Evolutionary conservation across 768 basidiomycete genomes (phyloP), one percentile per base, ranked within the genome.

Genomic region (Coprinellus micaceus): DNA sequence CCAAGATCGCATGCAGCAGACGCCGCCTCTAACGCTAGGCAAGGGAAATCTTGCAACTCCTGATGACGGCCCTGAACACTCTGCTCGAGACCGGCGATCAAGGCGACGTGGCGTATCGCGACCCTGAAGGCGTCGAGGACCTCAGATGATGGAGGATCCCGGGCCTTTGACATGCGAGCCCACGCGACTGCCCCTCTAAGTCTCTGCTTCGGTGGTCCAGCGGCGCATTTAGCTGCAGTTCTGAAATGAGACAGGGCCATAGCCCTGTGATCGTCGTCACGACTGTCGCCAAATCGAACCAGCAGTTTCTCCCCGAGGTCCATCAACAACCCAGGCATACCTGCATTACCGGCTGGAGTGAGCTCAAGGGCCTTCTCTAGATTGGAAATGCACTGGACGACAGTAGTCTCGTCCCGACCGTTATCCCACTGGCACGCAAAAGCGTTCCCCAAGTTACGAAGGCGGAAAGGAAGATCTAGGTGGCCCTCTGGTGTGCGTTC

Each of bases 1-100:
- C 54, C 53, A 5, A 51, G 17, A 28, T 59, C 53, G 29, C 68
- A 64, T 4, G 70, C 70, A 26, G 62, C 62, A 9, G 65, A 60
- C 1, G 66, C 67, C 5, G 71, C 69, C 17, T 46, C 15, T 3
- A 48, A 10, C 2, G 57, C 13, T 1, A 58, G 17, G 25, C 5
- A 13, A 33, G 52, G 47, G 3, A 37, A n/a, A 0, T 41, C 17
- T 7, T 19, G 12, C 13, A 58, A 37, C 9, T 11, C 11, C 3
- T 2, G 3, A 22, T 58, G 45, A 22, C 57, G 52, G 26, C 28
- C 10, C 36, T 58, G 44, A 2, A 58, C 13, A 1, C 44, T 58
- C 29, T 53, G 29, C 25, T 47, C 57, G 4, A 58, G 46, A 10
- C 52, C 52, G 4, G 57, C 57, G 6, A 47, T 29, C 7, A 47